Evolutionary conservation across 2,329 filamentous ascomycete species (phyloP).

Genomic region (Tolypocladium tundrense): DNA sequence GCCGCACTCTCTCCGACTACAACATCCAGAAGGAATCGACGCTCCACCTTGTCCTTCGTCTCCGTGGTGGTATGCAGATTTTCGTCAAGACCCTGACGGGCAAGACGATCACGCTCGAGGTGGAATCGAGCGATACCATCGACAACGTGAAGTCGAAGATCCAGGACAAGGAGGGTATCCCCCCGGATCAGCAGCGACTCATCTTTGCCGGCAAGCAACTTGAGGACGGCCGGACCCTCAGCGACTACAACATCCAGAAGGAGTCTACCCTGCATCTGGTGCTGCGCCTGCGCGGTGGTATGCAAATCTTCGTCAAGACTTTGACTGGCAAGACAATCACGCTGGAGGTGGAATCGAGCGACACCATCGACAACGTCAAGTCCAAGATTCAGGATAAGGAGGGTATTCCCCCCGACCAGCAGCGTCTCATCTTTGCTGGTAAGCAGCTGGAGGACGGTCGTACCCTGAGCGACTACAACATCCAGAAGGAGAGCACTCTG

Average conservation of each 20-base stretch:
- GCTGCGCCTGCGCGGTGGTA: conserved; percentile 71
- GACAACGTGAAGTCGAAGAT: conserved; percentile 95
- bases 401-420: conserved; percentile 91
- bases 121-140: conserved; percentile 82
- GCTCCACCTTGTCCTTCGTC: conserved; percentile 67
- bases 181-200: conserved; percentile 85
- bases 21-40: conserved; percentile 56
- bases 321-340: conserved; percentile 94
- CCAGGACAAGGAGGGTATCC: conserved; percentile 86
- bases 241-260: conserved; percentile 96
- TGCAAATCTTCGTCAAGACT: conserved; percentile 70
- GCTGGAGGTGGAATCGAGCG: conserved; percentile 76
- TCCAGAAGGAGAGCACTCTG: conserved; percentile 85
- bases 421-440: conserved; percentile 90
- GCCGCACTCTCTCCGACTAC: conserved; percentile 48
- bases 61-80: conserved; percentile 57
- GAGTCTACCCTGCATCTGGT: conserved; percentile 75
- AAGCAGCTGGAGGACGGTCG: conserved; percentile 95
- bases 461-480: conserved; percentile 87
- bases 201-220: conserved; percentile 93
- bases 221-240: conserved; percentile 82
- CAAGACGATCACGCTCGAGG: conserved; percentile 90
- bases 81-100: conserved; percentile 82
- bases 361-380: conserved; percentile 97
- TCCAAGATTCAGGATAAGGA: conserved; percentile 98